Percentiles rank a stretch among this genome's conserved stretches.
Evolutionary conservation across 306 rosid genomes (phyloP).

Genomic region (Sicyos baderoa): DNA sequence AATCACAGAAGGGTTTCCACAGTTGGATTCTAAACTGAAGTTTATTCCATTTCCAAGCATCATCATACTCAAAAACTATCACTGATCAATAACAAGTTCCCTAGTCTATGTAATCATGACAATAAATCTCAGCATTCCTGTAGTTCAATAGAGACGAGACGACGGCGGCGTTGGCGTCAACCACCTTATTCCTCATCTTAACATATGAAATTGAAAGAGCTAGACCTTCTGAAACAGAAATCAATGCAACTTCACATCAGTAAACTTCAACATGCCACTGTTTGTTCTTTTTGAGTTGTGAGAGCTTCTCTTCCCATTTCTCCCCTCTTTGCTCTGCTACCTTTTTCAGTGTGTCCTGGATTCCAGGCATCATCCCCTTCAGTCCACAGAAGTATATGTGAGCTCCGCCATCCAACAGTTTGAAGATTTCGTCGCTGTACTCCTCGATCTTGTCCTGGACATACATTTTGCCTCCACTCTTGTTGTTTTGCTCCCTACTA

Average conservation of each 20-base stretch:
- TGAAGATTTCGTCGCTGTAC: constrained; percentile 78
- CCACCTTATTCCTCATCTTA: neutral
- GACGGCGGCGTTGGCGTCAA: neutral
- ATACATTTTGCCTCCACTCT: constrained; percentile 87
- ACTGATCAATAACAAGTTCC: neutral
- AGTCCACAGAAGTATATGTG: constrained; percentile 97
- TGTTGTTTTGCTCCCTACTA: constrained; percentile 84
- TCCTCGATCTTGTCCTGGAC: constrained; percentile 98
- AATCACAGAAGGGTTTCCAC: too few species aligned
- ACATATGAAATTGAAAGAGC: neutral
- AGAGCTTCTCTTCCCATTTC: constrained; percentile 83
- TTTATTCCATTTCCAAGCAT: too few species aligned
- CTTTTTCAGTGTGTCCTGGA: constrained; percentile 82
- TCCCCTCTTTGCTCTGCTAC: constrained; percentile 88
- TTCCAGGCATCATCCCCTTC: constrained; percentile 99
- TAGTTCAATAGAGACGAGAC: neutral
- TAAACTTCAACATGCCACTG: constrained; percentile 99
- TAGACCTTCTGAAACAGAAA: constrained; percentile 9
- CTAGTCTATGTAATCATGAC: constrained; percentile 2
- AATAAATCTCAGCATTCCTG: neutral
- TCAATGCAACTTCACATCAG: constrained; percentile 36
- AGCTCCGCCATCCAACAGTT: constrained; percentile 73
- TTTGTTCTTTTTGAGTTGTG: constrained; percentile 87
- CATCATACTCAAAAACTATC: too few species aligned
- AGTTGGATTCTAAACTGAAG: too few species aligned